Evolutionary conservation across 495 filamentous ascomycete species (phyloP), one percentile per base, ranked within the genome.

Genomic region (Podospora didyma): DNA sequence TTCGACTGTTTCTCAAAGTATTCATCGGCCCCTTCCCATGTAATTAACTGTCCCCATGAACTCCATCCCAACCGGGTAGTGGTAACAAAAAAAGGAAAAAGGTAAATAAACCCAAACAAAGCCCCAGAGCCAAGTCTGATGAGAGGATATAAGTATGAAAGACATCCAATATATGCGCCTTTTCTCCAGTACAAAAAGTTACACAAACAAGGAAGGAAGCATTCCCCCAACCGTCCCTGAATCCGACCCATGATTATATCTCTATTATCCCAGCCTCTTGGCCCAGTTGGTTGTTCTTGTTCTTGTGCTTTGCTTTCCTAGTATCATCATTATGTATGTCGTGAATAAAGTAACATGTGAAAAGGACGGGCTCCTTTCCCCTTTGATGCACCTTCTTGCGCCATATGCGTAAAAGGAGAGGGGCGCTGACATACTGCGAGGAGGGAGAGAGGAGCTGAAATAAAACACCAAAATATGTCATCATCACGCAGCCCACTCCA

Each of bases 401-500:
- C 26, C 26, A 31, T 9, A 31, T n/a, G n/a, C n/a, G 26, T 4
- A 31, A 31, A 31, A 31, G 26, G 9, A 31, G 9, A 31, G 9
- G 26, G 26, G 26, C 4, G 26, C 26, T 31, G 26, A 3, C 26
- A 31, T 9, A n/a, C 26, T 31, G 4, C 9, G 3, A 31, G 9
- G 26, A 9, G 26, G 26, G 26, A 31, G 26, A 31, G 9, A 31
- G 26, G 26, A 31, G 26, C 26, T n/a, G n/a, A n/a, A n/a, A 31
- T 31, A 31, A 31, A 2, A 14, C 14, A 42, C 39, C 39, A 42
- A 17, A 16, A 17, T 42, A 42, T 42, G 34, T 4, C 46, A 17
- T 21, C 49, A 41, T 28, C 14, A 51, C 37, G 44, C 83, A 24
- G 80, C 74, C 50, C 74, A 76, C 41, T 76, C 72, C 45, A 85